Percentiles rank a stretch among this genome's conserved stretches.
Evolutionary conservation across 2,329 filamentous ascomycete species (phyloP).

Genomic region (Diplodia sapinea): DNA sequence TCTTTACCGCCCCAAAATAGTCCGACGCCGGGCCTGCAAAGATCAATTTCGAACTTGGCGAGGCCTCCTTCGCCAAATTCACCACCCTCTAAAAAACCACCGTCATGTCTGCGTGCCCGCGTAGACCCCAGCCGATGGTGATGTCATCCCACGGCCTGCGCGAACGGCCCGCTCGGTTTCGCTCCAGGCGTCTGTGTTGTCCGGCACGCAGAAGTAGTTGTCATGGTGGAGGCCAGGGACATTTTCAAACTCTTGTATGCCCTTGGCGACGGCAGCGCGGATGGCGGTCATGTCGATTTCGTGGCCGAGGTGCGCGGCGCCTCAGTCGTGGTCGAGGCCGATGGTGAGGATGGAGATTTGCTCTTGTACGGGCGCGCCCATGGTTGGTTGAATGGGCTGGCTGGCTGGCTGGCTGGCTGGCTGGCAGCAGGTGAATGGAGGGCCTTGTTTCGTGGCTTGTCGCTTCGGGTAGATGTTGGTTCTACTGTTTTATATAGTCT

Average conservation of each 20-base stretch:
- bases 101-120: not conserved
- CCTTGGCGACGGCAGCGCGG: not conserved
- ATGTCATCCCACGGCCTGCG: not conserved
- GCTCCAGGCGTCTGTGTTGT: not conserved
- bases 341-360: conserved; percentile 5
- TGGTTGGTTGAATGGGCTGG: not conserved
- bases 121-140: conserved; percentile 13
- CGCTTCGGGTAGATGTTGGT: too few species aligned
- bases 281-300: not conserved
- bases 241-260: not conserved
- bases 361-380: not conserved
- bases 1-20: not conserved
- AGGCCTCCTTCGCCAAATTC: not conserved
- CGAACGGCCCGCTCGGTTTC: not conserved
- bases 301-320: not conserved
- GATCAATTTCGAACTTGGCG: not conserved
- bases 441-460: not conserved
- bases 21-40: not conserved
- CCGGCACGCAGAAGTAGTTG: not conserved
- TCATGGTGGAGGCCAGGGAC: not conserved
- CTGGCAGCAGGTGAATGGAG: not conserved
- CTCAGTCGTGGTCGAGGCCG: conserved; percentile 15
- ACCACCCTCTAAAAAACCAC: not conserved
- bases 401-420: too few species aligned
- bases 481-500: not conserved